These are phyloP conservation scores for Aspergillus avenaceus DNA, from an alignment of 495 filamentous ascomycete species.

Conservation along the genomic window DNA sequence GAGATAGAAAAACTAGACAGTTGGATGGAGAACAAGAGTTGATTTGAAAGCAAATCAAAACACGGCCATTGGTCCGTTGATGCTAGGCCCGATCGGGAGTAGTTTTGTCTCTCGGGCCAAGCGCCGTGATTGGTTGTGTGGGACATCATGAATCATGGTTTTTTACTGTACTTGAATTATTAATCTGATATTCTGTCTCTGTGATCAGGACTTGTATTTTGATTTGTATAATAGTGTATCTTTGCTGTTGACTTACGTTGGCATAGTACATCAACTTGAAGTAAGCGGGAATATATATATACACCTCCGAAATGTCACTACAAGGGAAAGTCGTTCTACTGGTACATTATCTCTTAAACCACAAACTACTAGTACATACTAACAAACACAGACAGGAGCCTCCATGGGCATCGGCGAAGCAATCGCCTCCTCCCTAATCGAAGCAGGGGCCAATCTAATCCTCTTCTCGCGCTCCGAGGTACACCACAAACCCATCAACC, in stretches of 20 bases:
- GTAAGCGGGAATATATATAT: too few species aligned
- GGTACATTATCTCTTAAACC: not conserved
- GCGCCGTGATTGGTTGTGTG: not conserved
- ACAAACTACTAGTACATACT: not conserved
- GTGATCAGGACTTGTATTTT: too few species aligned
- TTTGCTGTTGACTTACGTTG: too few species aligned
- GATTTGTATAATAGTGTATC: too few species aligned
- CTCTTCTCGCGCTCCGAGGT: conserved; percentile 17
- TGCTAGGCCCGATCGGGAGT: not conserved
- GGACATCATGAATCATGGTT: too few species aligned
- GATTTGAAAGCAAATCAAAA: not conserved
- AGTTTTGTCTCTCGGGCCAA: too few species aligned
- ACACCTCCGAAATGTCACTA: too few species aligned
- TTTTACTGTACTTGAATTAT: too few species aligned
- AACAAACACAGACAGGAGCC: conserved; percentile 19
- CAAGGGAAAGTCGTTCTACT: not conserved
- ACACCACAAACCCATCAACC: conserved; percentile 30
- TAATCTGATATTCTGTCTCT: too few species aligned
- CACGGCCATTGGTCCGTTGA: not conserved
- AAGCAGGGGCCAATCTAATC: conserved; percentile 18
- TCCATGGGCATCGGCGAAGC: conserved; percentile 34
- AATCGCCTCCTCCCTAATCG: conserved; percentile 18
- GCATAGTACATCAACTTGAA: too few species aligned
- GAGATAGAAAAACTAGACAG: too few species aligned
- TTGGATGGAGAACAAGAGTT: not conserved